Percentiles rank a stretch among this genome's conserved stretches.
These are phyloP conservation scores for Fraxinus floribunda DNA, from an alignment of 305 asterid species.

Conservation along the genomic window DNA sequence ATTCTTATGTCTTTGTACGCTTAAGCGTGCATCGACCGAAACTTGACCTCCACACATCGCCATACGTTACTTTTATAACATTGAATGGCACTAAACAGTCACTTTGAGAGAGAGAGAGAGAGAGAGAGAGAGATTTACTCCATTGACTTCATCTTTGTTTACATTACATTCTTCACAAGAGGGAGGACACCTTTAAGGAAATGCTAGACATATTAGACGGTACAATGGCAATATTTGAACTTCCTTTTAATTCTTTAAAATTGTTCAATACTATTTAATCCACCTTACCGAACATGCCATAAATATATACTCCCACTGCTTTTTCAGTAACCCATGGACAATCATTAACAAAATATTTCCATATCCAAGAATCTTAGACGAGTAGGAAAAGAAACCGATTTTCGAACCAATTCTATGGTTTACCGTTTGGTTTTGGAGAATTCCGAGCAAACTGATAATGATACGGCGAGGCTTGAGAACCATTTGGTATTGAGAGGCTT, in stretches of 20 bases:
- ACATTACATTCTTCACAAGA: conserved; percentile 39
- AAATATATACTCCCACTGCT: conserved; percentile 23
- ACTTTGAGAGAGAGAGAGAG: too few species aligned
- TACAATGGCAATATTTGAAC: background rate
- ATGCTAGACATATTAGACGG: background rate
- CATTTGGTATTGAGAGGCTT: conserved; percentile 74
- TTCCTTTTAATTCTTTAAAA: background rate
- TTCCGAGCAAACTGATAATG: conserved; percentile 54
- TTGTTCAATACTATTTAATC: background rate
- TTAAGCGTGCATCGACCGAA: too few species aligned
- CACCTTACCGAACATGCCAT: conserved; percentile 10
- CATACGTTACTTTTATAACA: too few species aligned
- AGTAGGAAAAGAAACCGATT: conserved; percentile 11
- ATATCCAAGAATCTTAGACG: conserved; percentile 26
- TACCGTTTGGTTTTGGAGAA: conserved; percentile 84
- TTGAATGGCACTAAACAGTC: too few species aligned
- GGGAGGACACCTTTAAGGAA: background rate
- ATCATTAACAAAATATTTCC: conserved; percentile 32
- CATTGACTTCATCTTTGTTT: conserved; percentile 33
- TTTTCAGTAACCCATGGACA: conserved; percentile 27
- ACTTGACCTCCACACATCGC: background rate
- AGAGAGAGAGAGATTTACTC: conserved; percentile 23
- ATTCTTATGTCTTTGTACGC: too few species aligned
- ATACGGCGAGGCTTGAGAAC: conserved; percentile 73
- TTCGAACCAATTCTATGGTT: conserved; percentile 37